A percentile compares a stretch with the other conserved stretches of the same genome.
Evolutionary conservation across 2,329 filamentous ascomycete species (phyloP).

Genomic region (Dothistroma septosporum): DNA sequence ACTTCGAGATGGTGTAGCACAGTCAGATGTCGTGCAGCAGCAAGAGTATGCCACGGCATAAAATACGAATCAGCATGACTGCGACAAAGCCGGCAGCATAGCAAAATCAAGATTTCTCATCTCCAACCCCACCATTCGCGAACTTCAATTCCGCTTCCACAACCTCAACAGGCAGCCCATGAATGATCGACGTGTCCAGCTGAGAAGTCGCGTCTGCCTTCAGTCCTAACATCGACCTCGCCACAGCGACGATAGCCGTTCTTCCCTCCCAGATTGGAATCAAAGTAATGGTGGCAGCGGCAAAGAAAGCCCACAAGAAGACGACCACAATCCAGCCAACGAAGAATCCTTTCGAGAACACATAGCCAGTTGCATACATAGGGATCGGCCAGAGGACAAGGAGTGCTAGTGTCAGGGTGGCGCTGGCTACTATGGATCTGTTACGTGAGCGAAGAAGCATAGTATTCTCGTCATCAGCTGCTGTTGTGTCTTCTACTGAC

Average conservation of each 20-base stretch:
- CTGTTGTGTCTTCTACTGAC: conserved; percentile 35
- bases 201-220: not conserved
- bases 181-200: not conserved
- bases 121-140: not conserved
- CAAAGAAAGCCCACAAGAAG: conserved; percentile 41
- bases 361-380: conserved; percentile 45
- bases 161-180: conserved; percentile 1
- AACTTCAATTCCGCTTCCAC: not conserved
- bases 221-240: not conserved
- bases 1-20: no score
- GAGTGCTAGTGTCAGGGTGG: conserved; percentile 55
- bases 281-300: conserved; percentile 22
- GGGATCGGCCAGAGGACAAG: conserved; percentile 50
- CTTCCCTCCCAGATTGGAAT: conserved; percentile 26
- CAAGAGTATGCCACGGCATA: no score
- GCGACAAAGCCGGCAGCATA: not conserved
- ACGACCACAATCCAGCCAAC: conserved; percentile 45
- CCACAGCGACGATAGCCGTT: conserved; percentile 3
- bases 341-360: conserved; percentile 49
- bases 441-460: conserved; percentile 47
- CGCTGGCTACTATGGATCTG: conserved; percentile 34
- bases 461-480: conserved; percentile 42
- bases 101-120: not conserved
- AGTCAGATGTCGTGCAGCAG: no score
- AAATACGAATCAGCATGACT: no score